Percentiles rank a stretch among this genome's conserved stretches.
Evolutionary conservation across 805 yeast species (phyloP).

Genomic region (Schwanniomyces polymorphus): DNA sequence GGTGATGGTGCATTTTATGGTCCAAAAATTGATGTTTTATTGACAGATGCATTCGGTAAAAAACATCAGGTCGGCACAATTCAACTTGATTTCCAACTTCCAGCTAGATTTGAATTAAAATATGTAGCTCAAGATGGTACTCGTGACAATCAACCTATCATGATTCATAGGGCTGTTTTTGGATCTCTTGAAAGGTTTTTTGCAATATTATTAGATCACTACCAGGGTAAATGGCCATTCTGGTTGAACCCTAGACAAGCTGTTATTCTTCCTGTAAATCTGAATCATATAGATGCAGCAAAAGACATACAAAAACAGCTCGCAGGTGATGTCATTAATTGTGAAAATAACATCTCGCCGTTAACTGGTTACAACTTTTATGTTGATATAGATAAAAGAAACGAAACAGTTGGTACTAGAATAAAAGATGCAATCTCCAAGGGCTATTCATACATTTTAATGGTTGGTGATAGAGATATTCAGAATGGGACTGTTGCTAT

Average conservation of each 20-base stretch:
- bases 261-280: constrained; percentile 75
- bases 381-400: constrained; percentile 74
- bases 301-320: constrained; percentile 45
- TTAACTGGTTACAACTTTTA: constrained; percentile 61
- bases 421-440: constrained; percentile 74
- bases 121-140: constrained; percentile 57
- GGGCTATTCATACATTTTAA: constrained; percentile 77
- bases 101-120: constrained; percentile 74
- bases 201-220: constrained; percentile 88
- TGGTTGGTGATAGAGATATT: constrained; percentile 86
- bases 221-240: constrained; percentile 94
- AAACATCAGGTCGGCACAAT: constrained; percentile 94
- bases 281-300: constrained; percentile 58
- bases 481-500: constrained; percentile 59
- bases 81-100: constrained; percentile 93
- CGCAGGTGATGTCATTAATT: constrained; percentile 39
- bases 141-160: constrained; percentile 69
- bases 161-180: constrained; percentile 93
- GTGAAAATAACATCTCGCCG: constrained; percentile 46
- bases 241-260: constrained; percentile 96
- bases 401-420: constrained; percentile 77
- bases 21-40: constrained; percentile 87
- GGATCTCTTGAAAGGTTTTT: constrained; percentile 93
- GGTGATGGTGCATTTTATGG: constrained; percentile 99
- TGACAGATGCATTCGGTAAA: constrained; percentile 77